phyloP scores from a whole-genome alignment of 805 yeast genomes.

The Kodamaea laetipori region DNA sequence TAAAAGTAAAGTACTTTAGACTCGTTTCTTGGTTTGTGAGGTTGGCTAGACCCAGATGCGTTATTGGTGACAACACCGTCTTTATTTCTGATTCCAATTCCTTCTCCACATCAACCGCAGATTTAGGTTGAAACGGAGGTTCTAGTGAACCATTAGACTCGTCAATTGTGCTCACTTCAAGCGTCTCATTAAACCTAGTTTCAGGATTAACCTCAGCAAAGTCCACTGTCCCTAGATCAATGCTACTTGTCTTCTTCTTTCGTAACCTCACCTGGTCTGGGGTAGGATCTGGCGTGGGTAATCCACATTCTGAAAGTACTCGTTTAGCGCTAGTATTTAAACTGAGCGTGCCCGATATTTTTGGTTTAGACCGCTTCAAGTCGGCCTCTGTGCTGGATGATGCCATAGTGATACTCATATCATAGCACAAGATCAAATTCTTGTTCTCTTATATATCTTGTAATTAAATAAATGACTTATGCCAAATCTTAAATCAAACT shows the following conservation, averaged over 20 bases:
- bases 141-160: not conserved
- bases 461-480: too few species aligned
- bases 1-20: slow-evolving; percentile 23
- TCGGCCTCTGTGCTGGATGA: not conserved
- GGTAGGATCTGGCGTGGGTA: slow-evolving; percentile 3
- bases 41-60: slow-evolving; percentile 6
- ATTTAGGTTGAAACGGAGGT: not conserved
- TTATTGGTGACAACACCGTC: slow-evolving; percentile 5
- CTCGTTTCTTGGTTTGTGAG: slow-evolving; percentile 2
- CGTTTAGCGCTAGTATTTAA: not conserved
- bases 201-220: not conserved
- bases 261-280: not conserved
- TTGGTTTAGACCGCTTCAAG: not conserved
- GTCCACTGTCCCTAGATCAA: slow-evolving; percentile 2
- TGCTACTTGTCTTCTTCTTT: slow-evolving; percentile 2
- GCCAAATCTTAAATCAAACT: not conserved
- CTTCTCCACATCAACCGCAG: not conserved
- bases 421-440: not conserved
- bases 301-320: not conserved
- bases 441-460: too few species aligned
- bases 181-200: not conserved
- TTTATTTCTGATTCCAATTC: slow-evolving; percentile 7
- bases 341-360: slow-evolving; percentile 1
- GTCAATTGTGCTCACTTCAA: not conserved
- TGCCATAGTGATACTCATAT: slow-evolving; percentile 6